Base-by-base conservation (phyloP, 768 basidiomycete genomes). In the Leccinum aurantiacum region DNA sequence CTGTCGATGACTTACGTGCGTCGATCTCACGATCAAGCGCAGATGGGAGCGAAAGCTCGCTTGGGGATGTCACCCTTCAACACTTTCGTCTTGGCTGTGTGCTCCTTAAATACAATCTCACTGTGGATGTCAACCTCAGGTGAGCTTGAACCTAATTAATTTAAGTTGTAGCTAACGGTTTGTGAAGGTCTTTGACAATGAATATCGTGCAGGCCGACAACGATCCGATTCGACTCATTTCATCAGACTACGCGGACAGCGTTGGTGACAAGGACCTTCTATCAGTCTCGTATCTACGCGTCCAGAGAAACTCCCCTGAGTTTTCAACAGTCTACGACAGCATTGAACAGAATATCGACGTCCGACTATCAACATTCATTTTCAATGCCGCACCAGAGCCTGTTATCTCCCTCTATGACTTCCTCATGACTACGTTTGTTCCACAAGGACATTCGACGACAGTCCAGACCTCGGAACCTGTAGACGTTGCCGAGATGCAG, bases 361-460 rank as follows among this genome's bases (percentile, higher is more conserved):
- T 94, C 64, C 86, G 85, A 65, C 79, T 98, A 41, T 95, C 96
- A 4, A 97, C 96, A 0, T 87, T 99, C 71, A 83, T 95, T 55
- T 88, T 98, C 74, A 85, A 86, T 58, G 87, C 90, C 3, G 89
- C 90, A 8, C 95, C 97, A 0, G 93, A 94, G 69, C 95, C 96
- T 13, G 88, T 98, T 47, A 77, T 99, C 38, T 82, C 89, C 2
- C 75, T 98, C 22, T 98, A 98, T 74, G 95, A 98, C 76, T 98
- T 96, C 77, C 85, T 99, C 74, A 95, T 99, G 89, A 89, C 91
- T 3, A 98, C 97, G 0, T 99, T 99, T 74, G 91, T 93, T 10
- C 85, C 89, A 9, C 69, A 51, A 41, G 56, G 64, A 13, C 57
- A 60, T 41, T 56, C 65, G 13, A 50, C 46, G 19, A 58, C 58